Base-by-base conservation (phyloP, 495 filamentous ascomycete species). In the Amorphotheca resinae region DNA sequence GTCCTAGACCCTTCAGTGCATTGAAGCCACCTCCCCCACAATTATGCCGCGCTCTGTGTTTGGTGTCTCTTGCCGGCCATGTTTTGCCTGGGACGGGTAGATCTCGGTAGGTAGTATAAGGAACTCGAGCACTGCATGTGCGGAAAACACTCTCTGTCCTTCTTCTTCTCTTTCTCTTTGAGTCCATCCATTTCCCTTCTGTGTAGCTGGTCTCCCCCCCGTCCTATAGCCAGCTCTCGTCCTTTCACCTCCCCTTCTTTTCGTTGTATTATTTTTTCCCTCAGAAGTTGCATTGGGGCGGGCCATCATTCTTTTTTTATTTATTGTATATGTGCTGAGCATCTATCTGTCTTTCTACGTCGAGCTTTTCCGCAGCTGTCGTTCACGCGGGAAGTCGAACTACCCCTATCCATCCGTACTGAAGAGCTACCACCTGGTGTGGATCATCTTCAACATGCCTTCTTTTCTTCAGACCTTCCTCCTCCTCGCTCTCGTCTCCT, bases 401-500 rank as follows among this genome's bases (percentile, higher is more conserved):
- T 22, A n/a, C n/a, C n/a, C n/a, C n/a, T n/a, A n/a, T n/a, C n/a
- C n/a, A n/a, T n/a, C n/a, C n/a, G n/a, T n/a, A n/a, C n/a, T n/a
- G n/a, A n/a, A n/a, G n/a, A n/a, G n/a, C n/a, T n/a, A n/a, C 51
- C 53, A 50, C 48, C 53, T 49, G 47, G 48, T 48, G 46, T 49
- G 46, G 51, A 23, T 40, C 37, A 15, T 23, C 9, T 44, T 16
- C 46, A 51, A 17, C 12, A 66, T 67, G 67, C 60, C 53, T 48
- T 59, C 61, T 36, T 50, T 63, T 26, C 33, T 61, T 6, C 51
- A 44, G 15, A 17, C 63, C 26, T 23, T 69, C 15, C 37, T 70
- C 26, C 34, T 64, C 40, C 44, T 65, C 36, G 53, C 57, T 43
- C 59, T 70, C 7, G 53, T 66, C 44, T 45, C 65, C 9, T 59